Conservation (phyloP, 192 early-diverging fungal genomes). For the Coemansia guatemalensis region DNA sequence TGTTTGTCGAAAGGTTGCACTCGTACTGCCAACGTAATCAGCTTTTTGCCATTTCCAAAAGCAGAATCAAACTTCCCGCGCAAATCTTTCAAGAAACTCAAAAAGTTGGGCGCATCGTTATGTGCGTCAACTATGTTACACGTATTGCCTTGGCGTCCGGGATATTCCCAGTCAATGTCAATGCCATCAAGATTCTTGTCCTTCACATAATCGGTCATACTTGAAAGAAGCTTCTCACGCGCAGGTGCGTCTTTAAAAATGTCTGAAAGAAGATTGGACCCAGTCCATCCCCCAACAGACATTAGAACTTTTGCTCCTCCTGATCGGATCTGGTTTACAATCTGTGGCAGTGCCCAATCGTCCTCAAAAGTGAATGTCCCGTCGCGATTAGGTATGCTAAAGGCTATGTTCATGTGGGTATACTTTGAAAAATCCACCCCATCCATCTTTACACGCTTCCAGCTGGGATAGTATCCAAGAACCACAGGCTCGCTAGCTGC, state of each 20-base stretch:
- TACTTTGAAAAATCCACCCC: conserved; percentile 51
- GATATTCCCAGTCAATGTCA: conserved; percentile 80
- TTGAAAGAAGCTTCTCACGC: conserved; percentile 60
- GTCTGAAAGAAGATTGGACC: conserved; percentile 63
- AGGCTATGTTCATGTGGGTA: conserved; percentile 72
- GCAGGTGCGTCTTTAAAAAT: conserved; percentile 49
- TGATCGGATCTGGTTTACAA: conserved; percentile 55
- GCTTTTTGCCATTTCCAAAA: conserved; percentile 44
- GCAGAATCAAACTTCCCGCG: conserved; percentile 18
- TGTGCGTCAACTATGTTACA: conserved; percentile 49
- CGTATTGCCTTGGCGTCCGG: conserved; percentile 47
- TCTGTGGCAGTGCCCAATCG: conserved; percentile 32
- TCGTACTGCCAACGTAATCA: conserved; percentile 66
- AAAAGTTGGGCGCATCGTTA: conserved; percentile 68
- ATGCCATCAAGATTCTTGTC: conserved; percentile 58
- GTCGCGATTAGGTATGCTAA: conserved; percentile 49
- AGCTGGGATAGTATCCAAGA: conserved; percentile 44
- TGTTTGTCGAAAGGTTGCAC: conserved; percentile 60
- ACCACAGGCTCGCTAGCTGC: conserved; percentile 12
- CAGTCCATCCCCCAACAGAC: conserved; percentile 71
- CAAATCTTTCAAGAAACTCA: conserved; percentile 62
- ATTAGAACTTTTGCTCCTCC: conserved; percentile 60
- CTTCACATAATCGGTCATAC: conserved; percentile 58
- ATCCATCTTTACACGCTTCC: conserved; percentile 27
- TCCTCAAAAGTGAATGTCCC: conserved; percentile 41